These are phyloP conservation scores for Daldinia concentrica DNA, from an alignment of 495 filamentous ascomycete genomes.

Conservation along the genomic window DNA sequence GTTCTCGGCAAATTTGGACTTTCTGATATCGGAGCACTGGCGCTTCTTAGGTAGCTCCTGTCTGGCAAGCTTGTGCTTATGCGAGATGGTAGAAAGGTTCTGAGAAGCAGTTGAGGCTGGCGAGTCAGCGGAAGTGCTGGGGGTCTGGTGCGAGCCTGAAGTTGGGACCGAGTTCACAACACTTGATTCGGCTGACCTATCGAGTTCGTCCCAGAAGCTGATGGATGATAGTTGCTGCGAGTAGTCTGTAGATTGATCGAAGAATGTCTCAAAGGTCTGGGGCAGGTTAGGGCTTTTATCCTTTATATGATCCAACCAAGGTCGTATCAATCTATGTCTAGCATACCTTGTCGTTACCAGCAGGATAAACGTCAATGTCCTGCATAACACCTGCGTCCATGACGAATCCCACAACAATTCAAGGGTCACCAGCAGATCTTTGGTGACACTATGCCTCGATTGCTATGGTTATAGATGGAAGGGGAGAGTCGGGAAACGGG, in stretches of 20 bases:
- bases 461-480: conserved; percentile 29
- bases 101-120: conserved; percentile 39
- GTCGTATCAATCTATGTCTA: conserved; percentile 14
- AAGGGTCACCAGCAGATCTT: conserved; percentile 38
- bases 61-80: conserved; percentile 44
- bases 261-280: conserved; percentile 47
- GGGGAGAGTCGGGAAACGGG: conserved; percentile 20
- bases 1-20: conserved; percentile 39
- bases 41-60: conserved; percentile 47
- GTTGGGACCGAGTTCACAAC: conserved; percentile 46
- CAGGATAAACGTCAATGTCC: conserved; percentile 50
- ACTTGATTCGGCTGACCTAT: conserved; percentile 47
- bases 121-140: conserved; percentile 41
- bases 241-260: conserved; percentile 47
- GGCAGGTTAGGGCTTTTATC: conserved; percentile 34
- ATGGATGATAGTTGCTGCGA: conserved; percentile 46
- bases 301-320: conserved; percentile 11
- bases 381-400: conserved; percentile 52
- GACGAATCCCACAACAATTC: conserved; percentile 46
- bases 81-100: conserved; percentile 36
- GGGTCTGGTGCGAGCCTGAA: conserved; percentile 43
- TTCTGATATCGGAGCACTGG: conserved; percentile 44
- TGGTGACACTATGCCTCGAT: conserved; percentile 38
- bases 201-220: conserved; percentile 49
- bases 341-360: conserved; percentile 45